Evolutionary conservation across 2,329 filamentous ascomycete species (phyloP), one percentile per base, ranked within the genome.

Genomic region (Alternaria conjuncta): DNA sequence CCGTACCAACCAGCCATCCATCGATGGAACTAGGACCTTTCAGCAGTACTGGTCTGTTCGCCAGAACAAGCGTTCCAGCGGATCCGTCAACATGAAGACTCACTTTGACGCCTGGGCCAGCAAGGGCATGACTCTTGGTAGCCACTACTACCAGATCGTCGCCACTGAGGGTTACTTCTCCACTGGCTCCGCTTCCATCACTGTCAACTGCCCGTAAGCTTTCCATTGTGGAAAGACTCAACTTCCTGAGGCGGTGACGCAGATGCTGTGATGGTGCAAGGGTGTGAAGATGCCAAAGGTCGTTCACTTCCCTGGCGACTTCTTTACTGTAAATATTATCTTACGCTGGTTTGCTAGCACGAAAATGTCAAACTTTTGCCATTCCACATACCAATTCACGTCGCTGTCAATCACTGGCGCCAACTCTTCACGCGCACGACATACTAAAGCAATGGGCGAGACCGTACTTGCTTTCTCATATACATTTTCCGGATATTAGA

Each of bases 31-130:
- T 28, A 65, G 70, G 49, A 86, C 83, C 55, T 86, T 87, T 73
- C 77, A 83, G 72, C 85, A 87, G 78, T 87, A 82, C 78, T 86
- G 83, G 84, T 78, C 75, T 57, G 75, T 79, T 57, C 74, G 77
- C 55, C 60, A 69, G 53, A 68, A 68, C 60, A 78, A 78, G 72
- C 73, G 77, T 43, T 71, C 64, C 57, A 65, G 70, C 47, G 76
- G 76, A 11, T 70, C 61, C 7, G 76, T 79, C 41, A 76, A 75
- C 63, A 76, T 73, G 63, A 72, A 73, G 68, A 73, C 72, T 13
- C 76, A 79, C 62, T 79, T 79, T 55, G 71, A 78, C 60, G 76
- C 74, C n/a, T 79, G 76, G 76, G 71, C 75, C 21, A 63, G 65
- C 43, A 66, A 70, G 66, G 76, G 76, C 54, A 72, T 79, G 71